A percentile compares a stretch with the other conserved stretches of the same genome.
Evolutionary conservation across 768 basidiomycete genomes (phyloP).

Genomic region (Boletus reticuloceps): DNA sequence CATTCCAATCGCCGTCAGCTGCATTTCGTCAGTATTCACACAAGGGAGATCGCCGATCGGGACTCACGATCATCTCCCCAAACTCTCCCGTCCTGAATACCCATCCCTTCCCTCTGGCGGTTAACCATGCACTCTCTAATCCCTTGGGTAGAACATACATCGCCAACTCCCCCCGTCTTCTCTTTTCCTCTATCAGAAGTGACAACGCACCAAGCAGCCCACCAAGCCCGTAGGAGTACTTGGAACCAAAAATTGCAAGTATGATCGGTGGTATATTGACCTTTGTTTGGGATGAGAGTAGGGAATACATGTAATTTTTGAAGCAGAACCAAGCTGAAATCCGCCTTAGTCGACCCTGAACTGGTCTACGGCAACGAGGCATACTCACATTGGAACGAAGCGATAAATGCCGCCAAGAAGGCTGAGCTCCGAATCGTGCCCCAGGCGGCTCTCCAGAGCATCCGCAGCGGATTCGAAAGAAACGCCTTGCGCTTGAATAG

Average conservation of each 20-base stretch:
- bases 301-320: conserved; percentile 56
- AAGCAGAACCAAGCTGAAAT: conserved; percentile 59
- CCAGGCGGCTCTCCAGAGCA: conserved; percentile 60
- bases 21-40: conserved; percentile 7
- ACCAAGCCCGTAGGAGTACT: conserved; percentile 68
- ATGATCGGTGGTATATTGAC: conserved; percentile 44
- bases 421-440: conserved; percentile 83
- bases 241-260: conserved; percentile 59
- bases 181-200: conserved; percentile 83
- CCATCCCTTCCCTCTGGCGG: conserved; percentile 70
- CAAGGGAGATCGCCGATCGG: not conserved
- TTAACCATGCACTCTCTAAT: conserved; percentile 87
- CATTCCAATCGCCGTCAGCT: conserved; percentile 77
- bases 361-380: not conserved
- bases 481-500: conserved; percentile 76
- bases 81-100: conserved; percentile 69
- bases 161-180: conserved; percentile 86
- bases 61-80: conserved; percentile 63
- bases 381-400: conserved; percentile 74
- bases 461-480: conserved; percentile 57
- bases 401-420: conserved; percentile 81
- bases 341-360: not conserved
- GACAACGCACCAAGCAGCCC: conserved; percentile 75
- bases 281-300: conserved; percentile 39
- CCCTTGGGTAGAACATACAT: conserved; percentile 91